A percentile compares a stretch with the other conserved stretches of the same genome.
phyloP scores from a whole-genome alignment of 441 rosid species.

The Syzygium syzygioides region DNA sequence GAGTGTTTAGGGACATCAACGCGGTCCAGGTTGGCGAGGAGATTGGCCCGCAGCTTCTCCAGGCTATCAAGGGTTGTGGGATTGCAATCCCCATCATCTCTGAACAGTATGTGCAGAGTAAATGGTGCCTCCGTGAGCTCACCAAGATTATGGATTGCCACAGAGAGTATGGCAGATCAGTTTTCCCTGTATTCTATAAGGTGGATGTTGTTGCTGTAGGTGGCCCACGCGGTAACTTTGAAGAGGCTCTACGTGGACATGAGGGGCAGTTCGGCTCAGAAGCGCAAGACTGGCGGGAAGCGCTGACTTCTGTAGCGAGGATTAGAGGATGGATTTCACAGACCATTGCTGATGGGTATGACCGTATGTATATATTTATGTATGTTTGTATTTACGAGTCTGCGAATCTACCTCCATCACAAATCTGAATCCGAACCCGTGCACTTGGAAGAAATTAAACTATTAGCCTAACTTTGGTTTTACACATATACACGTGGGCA shows the following conservation, averaged over 20 bases:
- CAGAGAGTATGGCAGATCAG: neutral
- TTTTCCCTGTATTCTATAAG: neutral
- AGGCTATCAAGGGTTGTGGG: neutral
- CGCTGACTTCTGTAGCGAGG: neutral
- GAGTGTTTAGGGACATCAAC: neutral
- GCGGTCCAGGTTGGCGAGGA: neutral
- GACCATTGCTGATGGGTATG: neutral
- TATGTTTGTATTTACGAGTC: no score
- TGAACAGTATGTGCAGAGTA: neutral
- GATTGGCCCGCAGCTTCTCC: neutral
- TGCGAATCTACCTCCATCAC: no score
- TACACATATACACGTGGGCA: no score
- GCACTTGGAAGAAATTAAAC: no score
- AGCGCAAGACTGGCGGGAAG: neutral
- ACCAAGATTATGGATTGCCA: neutral
- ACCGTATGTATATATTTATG: no score
- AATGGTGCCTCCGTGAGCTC: neutral
- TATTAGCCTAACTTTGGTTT: no score
- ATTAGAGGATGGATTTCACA: neutral
- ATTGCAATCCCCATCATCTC: neutral
- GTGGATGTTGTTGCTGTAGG: accelerated
- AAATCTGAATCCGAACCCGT: no score
- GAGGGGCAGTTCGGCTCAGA: no score
- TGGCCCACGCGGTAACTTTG: accelerated
- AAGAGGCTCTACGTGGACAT: neutral